phyloP scores from a whole-genome alignment of 1,284 basidiomycete species.

The Taiwanofungus camphoratus region DNA sequence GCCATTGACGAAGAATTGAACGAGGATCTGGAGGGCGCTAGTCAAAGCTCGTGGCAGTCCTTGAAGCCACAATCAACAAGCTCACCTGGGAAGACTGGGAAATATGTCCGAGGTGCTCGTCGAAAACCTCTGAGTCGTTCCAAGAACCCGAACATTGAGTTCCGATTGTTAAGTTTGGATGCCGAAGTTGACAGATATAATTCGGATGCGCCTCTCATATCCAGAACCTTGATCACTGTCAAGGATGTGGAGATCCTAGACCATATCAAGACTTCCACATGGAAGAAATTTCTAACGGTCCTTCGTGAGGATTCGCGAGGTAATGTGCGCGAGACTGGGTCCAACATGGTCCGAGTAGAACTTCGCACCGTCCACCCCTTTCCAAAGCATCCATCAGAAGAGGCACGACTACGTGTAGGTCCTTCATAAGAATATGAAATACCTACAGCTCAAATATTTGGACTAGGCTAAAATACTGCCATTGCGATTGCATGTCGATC shows the following conservation, averaged over 20 bases:
- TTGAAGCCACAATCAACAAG: slow-evolving; percentile 42
- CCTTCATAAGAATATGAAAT: too few relatives aligned
- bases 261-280: slow-evolving; percentile 97
- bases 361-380: slow-evolving; percentile 70
- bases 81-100: slow-evolving; percentile 31
- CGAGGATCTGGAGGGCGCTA: slow-evolving; percentile 64
- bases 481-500: slow-evolving; percentile 90
- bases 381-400: slow-evolving; percentile 61
- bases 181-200: slow-evolving; percentile 66
- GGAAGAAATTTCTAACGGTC: slow-evolving; percentile 93
- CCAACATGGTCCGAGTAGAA: slow-evolving; percentile 90
- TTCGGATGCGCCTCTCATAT: slow-evolving; percentile 52
- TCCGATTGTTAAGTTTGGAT: slow-evolving; percentile 62
- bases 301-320: slow-evolving; percentile 79
- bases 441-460: too few relatives aligned
- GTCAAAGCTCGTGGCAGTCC: slow-evolving; percentile 85
- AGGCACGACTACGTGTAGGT: slow-evolving; percentile 77
- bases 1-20: slow-evolving; percentile 89
- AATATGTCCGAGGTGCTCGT: slow-evolving; percentile 40
- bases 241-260: slow-evolving; percentile 86
- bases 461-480: slow-evolving; percentile 89
- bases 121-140: slow-evolving; percentile 71
- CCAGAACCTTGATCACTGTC: slow-evolving; percentile 61
- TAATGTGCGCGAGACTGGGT: slow-evolving; percentile 82
- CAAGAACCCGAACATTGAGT: slow-evolving; percentile 78